Percentiles rank a stretch among this genome's conserved stretches.
Conservation (phyloP, 2,329 filamentous ascomycete species). For the Alternaria sp. region DNA sequence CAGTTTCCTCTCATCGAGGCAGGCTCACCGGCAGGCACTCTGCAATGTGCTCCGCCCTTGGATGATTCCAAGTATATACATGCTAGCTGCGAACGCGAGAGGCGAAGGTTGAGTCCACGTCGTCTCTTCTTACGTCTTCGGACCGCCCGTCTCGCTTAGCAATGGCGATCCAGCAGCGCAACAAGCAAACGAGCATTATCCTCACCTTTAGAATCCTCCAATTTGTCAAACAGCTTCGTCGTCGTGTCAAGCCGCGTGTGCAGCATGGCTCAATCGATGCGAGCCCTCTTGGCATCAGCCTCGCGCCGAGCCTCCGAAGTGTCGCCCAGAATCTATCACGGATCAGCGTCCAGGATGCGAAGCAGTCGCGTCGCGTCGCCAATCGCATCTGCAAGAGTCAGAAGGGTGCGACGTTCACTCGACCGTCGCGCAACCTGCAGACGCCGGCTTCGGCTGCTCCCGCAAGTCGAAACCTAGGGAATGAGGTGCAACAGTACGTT, state of each 20-base stretch:
- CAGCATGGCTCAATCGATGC: constrained; percentile 24
- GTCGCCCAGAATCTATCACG: constrained; percentile 35
- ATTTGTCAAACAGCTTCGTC: constrained; percentile 48
- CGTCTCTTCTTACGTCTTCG: constrained; percentile 30
- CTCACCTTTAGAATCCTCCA: constrained; percentile 48
- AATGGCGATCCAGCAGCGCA: constrained; percentile 39
- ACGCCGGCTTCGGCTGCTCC: constrained; percentile 28
- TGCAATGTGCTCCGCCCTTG: constrained; percentile 34
- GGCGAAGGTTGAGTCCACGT: constrained; percentile 21
- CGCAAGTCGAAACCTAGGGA: constrained; percentile 38
- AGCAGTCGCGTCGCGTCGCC: constrained; percentile 23
- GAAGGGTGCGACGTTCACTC: constrained; percentile 14
- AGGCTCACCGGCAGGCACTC: constrained; percentile 30
- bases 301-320: constrained; percentile 32
- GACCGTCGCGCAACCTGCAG: constrained; percentile 27
- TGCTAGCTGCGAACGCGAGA: constrained; percentile 11
- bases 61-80: constrained; percentile 33
- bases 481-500: constrained; percentile 48
- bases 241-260: constrained; percentile 43
- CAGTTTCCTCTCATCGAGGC: constrained; percentile 20
- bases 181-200: constrained; percentile 39
- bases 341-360: constrained; percentile 27
- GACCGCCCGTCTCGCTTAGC: constrained; percentile 24
- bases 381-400: constrained; percentile 11
- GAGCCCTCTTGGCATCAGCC: constrained; percentile 29